These are phyloP conservation scores for Yamadazyma dushanensis DNA, from an alignment of 1,139 yeast genomes.

Conservation along the genomic window DNA sequence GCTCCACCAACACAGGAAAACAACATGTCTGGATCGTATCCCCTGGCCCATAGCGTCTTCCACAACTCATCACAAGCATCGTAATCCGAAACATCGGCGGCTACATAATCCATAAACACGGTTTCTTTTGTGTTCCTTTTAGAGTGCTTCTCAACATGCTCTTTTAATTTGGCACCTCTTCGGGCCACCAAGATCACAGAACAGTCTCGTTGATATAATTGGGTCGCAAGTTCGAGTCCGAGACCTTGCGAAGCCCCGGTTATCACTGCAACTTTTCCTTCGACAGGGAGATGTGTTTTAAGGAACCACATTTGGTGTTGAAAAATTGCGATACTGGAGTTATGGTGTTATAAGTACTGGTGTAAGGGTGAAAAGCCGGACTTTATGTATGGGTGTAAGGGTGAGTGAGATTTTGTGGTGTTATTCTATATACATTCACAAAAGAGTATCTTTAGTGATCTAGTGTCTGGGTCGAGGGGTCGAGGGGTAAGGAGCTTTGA, in stretches of 20 bases:
- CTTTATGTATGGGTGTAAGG: too few species aligned
- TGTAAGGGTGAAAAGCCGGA: not conserved
- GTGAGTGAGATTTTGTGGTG: too few species aligned
- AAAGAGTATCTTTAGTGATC: too few species aligned
- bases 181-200: slow-evolving; percentile 75
- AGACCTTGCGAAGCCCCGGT: slow-evolving; percentile 97
- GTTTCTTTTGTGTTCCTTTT: slow-evolving; percentile 14
- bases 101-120: slow-evolving; percentile 46
- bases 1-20: slow-evolving; percentile 90
- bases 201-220: slow-evolving; percentile 58
- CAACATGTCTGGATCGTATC: slow-evolving; percentile 64
- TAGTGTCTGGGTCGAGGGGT: too few species aligned
- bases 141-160: slow-evolving; percentile 47
- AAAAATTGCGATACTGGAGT: too few species aligned
- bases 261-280: slow-evolving; percentile 66
- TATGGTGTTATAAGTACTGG: too few species aligned
- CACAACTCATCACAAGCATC: slow-evolving; percentile 44
- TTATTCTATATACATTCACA: too few species aligned
- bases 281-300: slow-evolving; percentile 25
- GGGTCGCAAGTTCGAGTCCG: slow-evolving; percentile 75
- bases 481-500: too few species aligned
- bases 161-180: slow-evolving; percentile 54
- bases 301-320: slow-evolving; percentile 15
- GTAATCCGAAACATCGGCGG: slow-evolving; percentile 70
- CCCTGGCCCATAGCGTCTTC: slow-evolving; percentile 20